These are phyloP conservation scores for Thuja plicata DNA, from an alignment of 83 land plant species.

Conservation along the genomic window DNA sequence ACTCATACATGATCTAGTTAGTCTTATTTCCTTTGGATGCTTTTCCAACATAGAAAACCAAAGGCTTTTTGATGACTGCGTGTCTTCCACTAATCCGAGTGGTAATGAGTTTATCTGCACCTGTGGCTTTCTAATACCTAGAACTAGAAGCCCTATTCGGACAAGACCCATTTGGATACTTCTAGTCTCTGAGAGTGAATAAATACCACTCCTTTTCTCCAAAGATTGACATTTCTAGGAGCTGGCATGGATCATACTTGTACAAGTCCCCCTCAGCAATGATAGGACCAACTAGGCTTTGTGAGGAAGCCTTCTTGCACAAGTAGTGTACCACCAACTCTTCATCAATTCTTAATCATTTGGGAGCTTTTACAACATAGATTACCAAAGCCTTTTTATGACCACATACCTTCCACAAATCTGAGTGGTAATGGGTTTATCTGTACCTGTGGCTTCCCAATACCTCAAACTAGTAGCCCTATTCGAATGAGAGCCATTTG, in stretches of 20 bases:
- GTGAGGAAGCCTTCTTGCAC: no score
- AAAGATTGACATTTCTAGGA: conserved; percentile 31
- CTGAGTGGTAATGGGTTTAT: conserved; percentile 30
- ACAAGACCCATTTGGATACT: conserved; percentile 42
- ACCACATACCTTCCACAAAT: conserved; percentile 16
- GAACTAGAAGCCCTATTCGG: conserved; percentile 43
- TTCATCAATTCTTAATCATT: no score
- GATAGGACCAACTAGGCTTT: no score
- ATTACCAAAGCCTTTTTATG: conserved; percentile 49
- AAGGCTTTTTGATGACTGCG: conserved; percentile 42
- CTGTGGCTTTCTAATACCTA: conserved; percentile 46
- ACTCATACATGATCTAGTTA: conserved; percentile 47
- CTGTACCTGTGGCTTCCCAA: conserved; percentile 49
- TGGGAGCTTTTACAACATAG: conserved; percentile 34
- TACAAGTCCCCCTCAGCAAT: no score
- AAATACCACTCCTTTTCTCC: conserved; percentile 49
- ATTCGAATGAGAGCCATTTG: conserved; percentile 43
- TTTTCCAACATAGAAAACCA: conserved; percentile 39
- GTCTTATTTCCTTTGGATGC: conserved; percentile 41
- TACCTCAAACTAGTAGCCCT: conserved; percentile 36
- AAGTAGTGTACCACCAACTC: no score
- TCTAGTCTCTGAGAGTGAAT: conserved; percentile 40
- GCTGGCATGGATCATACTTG: background rate
- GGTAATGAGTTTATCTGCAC: conserved; percentile 42
- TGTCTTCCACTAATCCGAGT: conserved; percentile 1